Percentiles rank a stretch among this genome's conserved stretches.
Conservation (phyloP, 2,329 filamentous ascomycete species). For the Rhynchosporium secalis region DNA sequence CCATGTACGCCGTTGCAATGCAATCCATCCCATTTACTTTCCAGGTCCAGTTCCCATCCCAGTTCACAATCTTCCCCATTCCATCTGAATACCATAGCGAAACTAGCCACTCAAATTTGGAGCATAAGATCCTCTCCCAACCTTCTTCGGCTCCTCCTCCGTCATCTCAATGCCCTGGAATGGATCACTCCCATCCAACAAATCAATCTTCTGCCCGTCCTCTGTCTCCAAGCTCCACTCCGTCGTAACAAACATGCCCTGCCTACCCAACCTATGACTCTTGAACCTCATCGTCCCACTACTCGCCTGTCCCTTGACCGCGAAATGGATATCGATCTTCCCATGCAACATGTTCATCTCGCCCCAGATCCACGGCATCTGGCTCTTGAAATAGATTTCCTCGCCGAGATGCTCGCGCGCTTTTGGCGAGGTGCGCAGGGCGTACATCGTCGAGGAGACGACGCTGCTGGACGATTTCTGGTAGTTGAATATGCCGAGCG, state of each 20-base stretch:
- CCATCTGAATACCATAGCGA: conserved; percentile 18
- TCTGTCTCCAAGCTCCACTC: conserved; percentile 82
- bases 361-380: conserved; percentile 81
- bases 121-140: conserved; percentile 41
- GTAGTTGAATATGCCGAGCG: conserved; percentile 97
- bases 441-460: conserved; percentile 87
- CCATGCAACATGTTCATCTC: conserved; percentile 94
- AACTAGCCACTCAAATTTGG: conserved; percentile 35
- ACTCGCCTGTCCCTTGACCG: conserved; percentile 75
- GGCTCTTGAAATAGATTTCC: conserved; percentile 76
- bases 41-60: not conserved
- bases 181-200: conserved; percentile 72
- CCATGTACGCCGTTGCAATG: conserved; percentile 30
- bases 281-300: conserved; percentile 77
- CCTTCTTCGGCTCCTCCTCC: conserved; percentile 45
- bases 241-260: conserved; percentile 74
- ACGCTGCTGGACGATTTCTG: conserved; percentile 88
- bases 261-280: conserved; percentile 67
- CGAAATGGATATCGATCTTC: conserved; percentile 81
- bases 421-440: conserved; percentile 74
- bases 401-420: conserved; percentile 82
- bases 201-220: conserved; percentile 62
- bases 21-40: conserved; percentile 19
- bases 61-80: conserved; percentile 11
- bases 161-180: conserved; percentile 55